phyloP scores from a whole-genome alignment of 108 stramenopile genomes.

The Hondaea fermentalgiana region DNA sequence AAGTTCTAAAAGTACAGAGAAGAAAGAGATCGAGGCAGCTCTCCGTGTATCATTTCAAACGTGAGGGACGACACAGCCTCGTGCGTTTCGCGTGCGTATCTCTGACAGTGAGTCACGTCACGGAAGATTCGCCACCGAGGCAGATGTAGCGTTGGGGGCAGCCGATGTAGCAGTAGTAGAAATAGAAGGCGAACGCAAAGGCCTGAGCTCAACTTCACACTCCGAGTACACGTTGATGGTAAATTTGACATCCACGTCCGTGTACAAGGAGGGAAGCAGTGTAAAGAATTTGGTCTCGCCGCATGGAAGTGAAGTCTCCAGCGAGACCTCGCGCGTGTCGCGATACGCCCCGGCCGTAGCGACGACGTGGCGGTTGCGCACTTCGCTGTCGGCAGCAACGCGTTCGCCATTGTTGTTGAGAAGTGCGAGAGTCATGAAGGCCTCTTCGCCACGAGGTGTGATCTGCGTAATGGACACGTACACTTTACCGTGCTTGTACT shows the following conservation, averaged over 20 bases:
- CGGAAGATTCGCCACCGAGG: too few species aligned
- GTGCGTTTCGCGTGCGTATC: too few species aligned
- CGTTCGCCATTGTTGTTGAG: background rate
- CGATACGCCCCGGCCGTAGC: background rate
- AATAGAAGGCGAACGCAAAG: too few species aligned
- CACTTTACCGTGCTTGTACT: background rate
- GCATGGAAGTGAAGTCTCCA: background rate
- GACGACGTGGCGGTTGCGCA: background rate
- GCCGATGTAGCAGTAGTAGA: too few species aligned
- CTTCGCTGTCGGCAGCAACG: background rate
- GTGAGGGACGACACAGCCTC: too few species aligned
- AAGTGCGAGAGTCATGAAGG: background rate
- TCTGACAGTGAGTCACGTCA: too few species aligned
- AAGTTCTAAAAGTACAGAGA: too few species aligned
- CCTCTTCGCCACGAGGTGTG: background rate
- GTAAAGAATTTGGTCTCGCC: background rate
- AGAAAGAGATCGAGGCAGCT: too few species aligned
- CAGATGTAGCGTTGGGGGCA: too few species aligned
- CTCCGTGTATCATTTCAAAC: too few species aligned
- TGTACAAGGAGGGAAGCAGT: background rate
- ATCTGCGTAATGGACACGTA: background rate
- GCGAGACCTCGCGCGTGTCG: background rate
- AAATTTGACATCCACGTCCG: background rate
- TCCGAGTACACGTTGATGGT: background rate
- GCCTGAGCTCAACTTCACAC: background rate